Base-by-base conservation (phyloP, 2,329 filamentous ascomycete species). In the Trichoderma endophyticum region DNA sequence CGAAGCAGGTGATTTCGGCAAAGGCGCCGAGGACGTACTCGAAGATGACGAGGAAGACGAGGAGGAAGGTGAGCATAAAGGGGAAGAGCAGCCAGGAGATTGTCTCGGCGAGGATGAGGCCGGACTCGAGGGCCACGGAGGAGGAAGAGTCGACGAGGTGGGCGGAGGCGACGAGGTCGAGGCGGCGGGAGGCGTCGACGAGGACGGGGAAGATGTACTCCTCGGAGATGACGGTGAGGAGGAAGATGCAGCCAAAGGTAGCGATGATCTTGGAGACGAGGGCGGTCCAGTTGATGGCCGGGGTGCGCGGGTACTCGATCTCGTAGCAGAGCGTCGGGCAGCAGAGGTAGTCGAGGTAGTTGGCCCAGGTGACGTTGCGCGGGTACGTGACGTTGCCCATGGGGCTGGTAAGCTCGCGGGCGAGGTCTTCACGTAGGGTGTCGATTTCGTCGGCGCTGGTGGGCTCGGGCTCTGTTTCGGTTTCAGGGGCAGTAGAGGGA, bases 241-340 rank as follows among this genome's bases (percentile, higher is more conserved):
- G 88, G 82, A 98, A 98, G 79, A 99, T 97, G 82, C 95, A 97
- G 63, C 96, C 96, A 79, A 98, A 98, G 1, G 96, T 92, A 61
- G 96, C 96, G 18, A 95, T 82, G 26, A 93, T 90, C 82, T 98
- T 98, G 81, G 91, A 93, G 72, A 93, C 89, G 59, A 98, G 88
- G 74, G 94, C 91, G 24, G 89, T 87, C 91, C 93, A 97, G 76
- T 93, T 89, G 72, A 94, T 90, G n/a, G 85, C 83, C 14, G 87
- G 80, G 12, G 89, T 94, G 63, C 96, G 91, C 2, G 96, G 96
- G 80, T 98, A 99, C 80, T 98, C 95, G 64, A 98, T 87, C 82
- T 99, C 96, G 82, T 99, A 99, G 86, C 96, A 99, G 24, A 99
- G 88, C 0, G 96, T 99, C 18, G 96, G 96, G 78, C 95, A 98